Evolutionary conservation across 306 rosid genomes (phyloP).

Genomic region (Malus sylvestris): DNA sequence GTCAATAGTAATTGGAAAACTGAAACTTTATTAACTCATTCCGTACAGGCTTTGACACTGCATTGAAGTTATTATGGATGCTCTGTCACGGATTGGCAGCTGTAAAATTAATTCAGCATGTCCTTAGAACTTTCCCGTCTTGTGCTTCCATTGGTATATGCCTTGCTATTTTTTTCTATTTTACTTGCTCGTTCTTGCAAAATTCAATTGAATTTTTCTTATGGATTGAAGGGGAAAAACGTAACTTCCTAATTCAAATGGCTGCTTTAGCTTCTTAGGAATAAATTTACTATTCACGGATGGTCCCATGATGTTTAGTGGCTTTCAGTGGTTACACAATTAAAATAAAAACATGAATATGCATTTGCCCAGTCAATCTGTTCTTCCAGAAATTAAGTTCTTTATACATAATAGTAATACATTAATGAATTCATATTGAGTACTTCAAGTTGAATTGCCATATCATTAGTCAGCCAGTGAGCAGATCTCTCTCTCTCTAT

Average conservation of each 20-base stretch:
- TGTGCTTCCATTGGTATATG: slow-evolving; percentile 88
- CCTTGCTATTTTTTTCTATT: neutral
- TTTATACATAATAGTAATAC: neutral
- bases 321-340: neutral
- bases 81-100: slow-evolving; percentile 78
- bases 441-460: neutral
- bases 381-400: neutral
- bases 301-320: neutral
- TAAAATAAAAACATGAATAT: neutral
- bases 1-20: neutral
- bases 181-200: neutral
- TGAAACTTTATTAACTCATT: slow-evolving; percentile 6
- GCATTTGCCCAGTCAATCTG: neutral
- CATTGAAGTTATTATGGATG: slow-evolving; percentile 60
- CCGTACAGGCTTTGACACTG: slow-evolving; percentile 41
- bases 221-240: neutral
- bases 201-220: neutral
- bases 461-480: neutral
- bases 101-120: slow-evolving; percentile 63
- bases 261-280: neutral
- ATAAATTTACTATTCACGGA: neutral
- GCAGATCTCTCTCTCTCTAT: neutral
- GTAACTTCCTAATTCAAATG: neutral
- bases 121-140: slow-evolving; percentile 67
- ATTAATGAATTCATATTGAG: neutral